phyloP scores from a whole-genome alignment of 306 rosid genomes.

The Castanopsis chinensis region DNA sequence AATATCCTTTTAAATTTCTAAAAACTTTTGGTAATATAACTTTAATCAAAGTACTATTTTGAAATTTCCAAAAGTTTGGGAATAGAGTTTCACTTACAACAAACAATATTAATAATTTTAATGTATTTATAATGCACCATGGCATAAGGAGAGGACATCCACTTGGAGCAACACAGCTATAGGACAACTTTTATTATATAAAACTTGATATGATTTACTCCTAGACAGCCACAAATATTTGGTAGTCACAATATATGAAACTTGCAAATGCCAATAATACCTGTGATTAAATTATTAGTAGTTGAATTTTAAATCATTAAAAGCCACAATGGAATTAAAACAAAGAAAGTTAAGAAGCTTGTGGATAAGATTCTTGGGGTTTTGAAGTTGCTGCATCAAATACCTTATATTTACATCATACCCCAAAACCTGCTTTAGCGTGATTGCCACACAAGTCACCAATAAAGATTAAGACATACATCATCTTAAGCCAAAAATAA shows the following conservation, averaged over 20 bases:
- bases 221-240: background rate
- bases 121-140: no score
- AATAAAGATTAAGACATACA: background rate
- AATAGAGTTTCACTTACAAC: no score
- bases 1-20: no score
- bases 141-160: no score
- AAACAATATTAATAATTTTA: no score
- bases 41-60: no score
- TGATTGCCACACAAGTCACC: background rate
- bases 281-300: background rate
- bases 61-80: no score
- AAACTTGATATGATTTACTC: no score
- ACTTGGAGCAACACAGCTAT: no score
- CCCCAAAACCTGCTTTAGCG: background rate
- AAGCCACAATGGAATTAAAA: background rate
- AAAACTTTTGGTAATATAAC: no score
- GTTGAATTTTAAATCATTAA: background rate
- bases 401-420: background rate
- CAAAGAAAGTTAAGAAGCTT: background rate
- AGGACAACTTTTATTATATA: no score
- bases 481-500: slow-evolving; percentile 16
- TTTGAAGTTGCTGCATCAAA: background rate
- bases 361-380: background rate
- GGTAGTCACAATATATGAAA: background rate
- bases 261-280: background rate